Percentiles rank a stretch among this genome's conserved stretches.
phyloP scores from a whole-genome alignment of 768 basidiomycete species.

The Russula sp. region DNA sequence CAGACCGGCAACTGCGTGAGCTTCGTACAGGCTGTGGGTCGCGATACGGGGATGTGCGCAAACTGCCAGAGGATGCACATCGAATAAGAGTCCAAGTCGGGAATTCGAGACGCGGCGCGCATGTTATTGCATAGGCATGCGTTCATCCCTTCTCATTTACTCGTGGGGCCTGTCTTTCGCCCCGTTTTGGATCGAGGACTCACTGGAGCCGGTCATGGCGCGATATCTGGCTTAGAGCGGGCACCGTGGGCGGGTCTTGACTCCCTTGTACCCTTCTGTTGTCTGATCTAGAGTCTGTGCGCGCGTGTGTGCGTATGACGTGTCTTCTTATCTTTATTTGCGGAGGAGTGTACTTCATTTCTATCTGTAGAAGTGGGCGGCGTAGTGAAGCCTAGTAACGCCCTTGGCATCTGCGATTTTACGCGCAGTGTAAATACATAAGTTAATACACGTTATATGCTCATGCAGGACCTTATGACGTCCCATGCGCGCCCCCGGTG shows the following conservation, averaged over 20 bases:
- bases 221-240: neutral
- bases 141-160: neutral
- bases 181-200: neutral
- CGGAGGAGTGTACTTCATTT: neutral
- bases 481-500: no score
- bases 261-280: neutral
- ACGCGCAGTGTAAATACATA: no score
- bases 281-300: neutral
- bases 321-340: neutral
- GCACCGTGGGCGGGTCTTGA: neutral
- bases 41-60: conserved; percentile 56
- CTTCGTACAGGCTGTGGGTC: conserved; percentile 63
- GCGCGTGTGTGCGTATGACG: neutral
- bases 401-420: no score
- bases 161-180: neutral
- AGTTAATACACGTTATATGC: no score
- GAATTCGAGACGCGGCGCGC: neutral
- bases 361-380: neutral
- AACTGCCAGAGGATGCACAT: conserved; percentile 55
- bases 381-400: no score
- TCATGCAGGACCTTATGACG: no score
- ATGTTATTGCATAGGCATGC: neutral
- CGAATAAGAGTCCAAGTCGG: neutral
- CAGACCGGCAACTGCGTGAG: conserved; percentile 44
- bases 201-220: neutral